Conservation (phyloP, 1,284 basidiomycete species). For the Pholiota adiposa region DNA sequence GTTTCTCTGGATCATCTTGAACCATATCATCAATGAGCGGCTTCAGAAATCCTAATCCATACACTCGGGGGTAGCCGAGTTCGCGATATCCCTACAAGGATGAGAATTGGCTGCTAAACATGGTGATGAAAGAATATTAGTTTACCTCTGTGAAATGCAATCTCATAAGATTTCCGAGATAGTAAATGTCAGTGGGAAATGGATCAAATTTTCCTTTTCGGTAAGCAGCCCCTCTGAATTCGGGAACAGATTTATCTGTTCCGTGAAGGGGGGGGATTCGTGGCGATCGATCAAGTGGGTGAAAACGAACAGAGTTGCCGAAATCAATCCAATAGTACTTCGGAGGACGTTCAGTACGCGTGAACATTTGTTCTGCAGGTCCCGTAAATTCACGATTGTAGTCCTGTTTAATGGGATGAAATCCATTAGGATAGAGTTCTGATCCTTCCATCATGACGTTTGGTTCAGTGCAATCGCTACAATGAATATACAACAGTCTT, state of each 20-base stretch:
- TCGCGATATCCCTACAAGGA: too few relatives aligned
- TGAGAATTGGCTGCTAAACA: not conserved
- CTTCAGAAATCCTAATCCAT: not conserved
- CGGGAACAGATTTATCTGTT: conserved; percentile 15
- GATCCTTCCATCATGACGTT: conserved; percentile 40
- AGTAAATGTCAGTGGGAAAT: conserved; percentile 41
- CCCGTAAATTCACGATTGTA: conserved; percentile 28
- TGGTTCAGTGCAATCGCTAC: not conserved
- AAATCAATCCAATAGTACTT: conserved; percentile 39
- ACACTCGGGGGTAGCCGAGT: too few relatives aligned
- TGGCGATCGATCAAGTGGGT: conserved; percentile 16
- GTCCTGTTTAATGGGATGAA: conserved; percentile 25
- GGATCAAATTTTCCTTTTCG: conserved; percentile 26
- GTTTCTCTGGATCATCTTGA: not conserved
- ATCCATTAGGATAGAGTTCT: conserved; percentile 29
- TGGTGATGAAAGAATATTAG: not conserved
- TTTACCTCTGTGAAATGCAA: conserved; percentile 27
- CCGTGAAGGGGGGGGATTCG: conserved; percentile 20
- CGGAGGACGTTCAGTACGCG: conserved; percentile 31
- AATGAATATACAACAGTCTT: not conserved
- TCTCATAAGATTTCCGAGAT: conserved; percentile 36
- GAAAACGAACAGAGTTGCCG: conserved; percentile 34
- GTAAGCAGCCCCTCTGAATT: conserved; percentile 2
- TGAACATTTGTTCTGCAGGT: conserved; percentile 19
- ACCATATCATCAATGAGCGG: not conserved